These are phyloP conservation scores for Xylaria castorea DNA, from an alignment of 495 filamentous ascomycete genomes.

Conservation along the genomic window DNA sequence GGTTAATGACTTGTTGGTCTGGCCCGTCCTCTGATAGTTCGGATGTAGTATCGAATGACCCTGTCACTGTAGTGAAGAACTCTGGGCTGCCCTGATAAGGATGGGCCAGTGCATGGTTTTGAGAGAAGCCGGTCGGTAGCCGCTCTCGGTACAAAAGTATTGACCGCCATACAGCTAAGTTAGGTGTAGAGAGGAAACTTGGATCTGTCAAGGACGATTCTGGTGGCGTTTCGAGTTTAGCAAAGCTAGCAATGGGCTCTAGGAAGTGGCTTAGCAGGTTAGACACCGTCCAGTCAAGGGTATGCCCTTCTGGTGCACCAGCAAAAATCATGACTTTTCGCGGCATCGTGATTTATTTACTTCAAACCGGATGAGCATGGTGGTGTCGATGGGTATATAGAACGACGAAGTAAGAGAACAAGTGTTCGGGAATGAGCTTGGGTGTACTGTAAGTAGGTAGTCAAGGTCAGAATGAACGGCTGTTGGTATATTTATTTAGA, in stretches of 20 bases:
- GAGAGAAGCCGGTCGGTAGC: slow-evolving; percentile 50
- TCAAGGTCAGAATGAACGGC: neutral
- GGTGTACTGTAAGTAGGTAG: no score
- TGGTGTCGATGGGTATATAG: neutral
- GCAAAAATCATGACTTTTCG: slow-evolving; percentile 62
- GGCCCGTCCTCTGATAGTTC: slow-evolving; percentile 31
- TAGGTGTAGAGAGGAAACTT: slow-evolving; percentile 33
- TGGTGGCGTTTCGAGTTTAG: slow-evolving; percentile 28
- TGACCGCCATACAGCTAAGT: slow-evolving; percentile 54
- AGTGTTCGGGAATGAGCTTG: neutral
- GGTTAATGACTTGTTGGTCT: slow-evolving; percentile 46
- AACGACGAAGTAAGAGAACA: neutral
- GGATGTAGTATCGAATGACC: slow-evolving; percentile 42
- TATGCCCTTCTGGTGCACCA: slow-evolving; percentile 63
- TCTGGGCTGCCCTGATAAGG: slow-evolving; percentile 42
- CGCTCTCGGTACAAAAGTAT: slow-evolving; percentile 48
- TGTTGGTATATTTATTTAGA: neutral
- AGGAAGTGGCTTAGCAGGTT: slow-evolving; percentile 56
- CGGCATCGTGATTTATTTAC: slow-evolving; percentile 47
- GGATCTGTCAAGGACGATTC: slow-evolving; percentile 26
- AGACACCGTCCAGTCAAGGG: slow-evolving; percentile 62
- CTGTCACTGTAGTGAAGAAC: slow-evolving; percentile 58
- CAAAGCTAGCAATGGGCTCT: slow-evolving; percentile 57
- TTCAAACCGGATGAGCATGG: slow-evolving; percentile 7
- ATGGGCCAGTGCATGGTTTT: slow-evolving; percentile 52